Evolutionary conservation across 768 basidiomycete genomes (phyloP).

Genomic region (Krasilnikovozyma curviuscula): DNA sequence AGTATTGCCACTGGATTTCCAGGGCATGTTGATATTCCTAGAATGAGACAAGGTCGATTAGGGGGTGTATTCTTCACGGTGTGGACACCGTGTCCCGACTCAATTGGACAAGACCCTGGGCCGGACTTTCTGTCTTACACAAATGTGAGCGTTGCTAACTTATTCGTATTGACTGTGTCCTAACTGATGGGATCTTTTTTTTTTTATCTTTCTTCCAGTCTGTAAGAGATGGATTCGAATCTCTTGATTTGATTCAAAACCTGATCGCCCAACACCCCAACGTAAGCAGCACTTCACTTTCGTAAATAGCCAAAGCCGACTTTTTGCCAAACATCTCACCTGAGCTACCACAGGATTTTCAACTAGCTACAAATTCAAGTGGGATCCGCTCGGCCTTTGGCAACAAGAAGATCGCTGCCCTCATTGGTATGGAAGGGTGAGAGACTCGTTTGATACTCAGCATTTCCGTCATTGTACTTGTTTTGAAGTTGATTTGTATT

Average conservation of each 20-base stretch:
- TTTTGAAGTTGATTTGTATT: too few relatives aligned
- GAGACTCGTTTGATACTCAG: too few relatives aligned
- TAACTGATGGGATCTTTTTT: too few relatives aligned
- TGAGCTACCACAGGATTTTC: neutral
- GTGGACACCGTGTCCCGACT: neutral
- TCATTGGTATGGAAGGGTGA: slow-evolving; percentile 15
- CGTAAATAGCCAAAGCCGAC: too few relatives aligned
- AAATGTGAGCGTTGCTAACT: slow-evolving; percentile 5
- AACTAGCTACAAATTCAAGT: neutral
- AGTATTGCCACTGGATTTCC: neutral
- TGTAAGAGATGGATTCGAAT: slow-evolving; percentile 12
- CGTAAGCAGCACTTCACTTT: neutral
- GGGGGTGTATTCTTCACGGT: slow-evolving; percentile 10
- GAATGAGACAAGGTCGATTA: slow-evolving; percentile 6
- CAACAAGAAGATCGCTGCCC: slow-evolving; percentile 10
- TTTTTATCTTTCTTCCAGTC: too few relatives aligned
- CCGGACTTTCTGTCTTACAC: neutral
- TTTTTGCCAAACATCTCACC: too few relatives aligned
- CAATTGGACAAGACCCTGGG: neutral
- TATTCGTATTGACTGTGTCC: too few relatives aligned
- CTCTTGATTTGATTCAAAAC: slow-evolving; percentile 11
- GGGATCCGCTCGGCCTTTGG: slow-evolving; percentile 2
- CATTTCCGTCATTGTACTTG: too few relatives aligned
- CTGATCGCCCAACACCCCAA: neutral
- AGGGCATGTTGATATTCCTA: slow-evolving; percentile 12